Evolutionary conservation across 2,329 filamentous ascomycete genomes (phyloP), one percentile per base, ranked within the genome.

Genomic region (Pseudofabraea citricarpa): DNA sequence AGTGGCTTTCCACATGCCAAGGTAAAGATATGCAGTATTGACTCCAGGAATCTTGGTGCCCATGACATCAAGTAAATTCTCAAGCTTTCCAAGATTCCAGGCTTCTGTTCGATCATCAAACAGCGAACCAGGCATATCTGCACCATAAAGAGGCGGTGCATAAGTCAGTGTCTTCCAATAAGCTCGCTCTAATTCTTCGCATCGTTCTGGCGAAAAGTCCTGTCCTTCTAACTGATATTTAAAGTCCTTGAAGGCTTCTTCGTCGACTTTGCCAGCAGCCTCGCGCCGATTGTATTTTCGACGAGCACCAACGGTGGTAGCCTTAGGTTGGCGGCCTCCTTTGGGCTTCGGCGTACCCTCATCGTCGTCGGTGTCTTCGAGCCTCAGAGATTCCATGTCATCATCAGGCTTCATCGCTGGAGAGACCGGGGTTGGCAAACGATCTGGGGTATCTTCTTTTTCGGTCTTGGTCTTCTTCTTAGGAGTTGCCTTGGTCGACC

Each of bases 1-100:
- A 0, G 93, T 97, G 10, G 93, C 91, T 66, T 97, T 97, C 93
- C 93, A 98, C 93, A 98, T 98, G 33, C 93, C 93, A 47, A 98
- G 75, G 61, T 98, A 98, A 2, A 98, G 78, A 60, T 98, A 98
- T 2, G 93, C 91, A 2, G 91, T 98, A 60, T 98, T 98, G 60
- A 98, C 94, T 53, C 93, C 93, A 3, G 93, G 94, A 7, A 98
- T 89, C 56, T 96, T 95, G 44, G 90, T 91, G 6, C 93, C 93
- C 2, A 98, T 74, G 4, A 96, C 88, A 64, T 98, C 93, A 29
- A 98, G 76, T 44, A 98, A 69, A 55, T 97, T 98, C 10, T 89
- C 88, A 22, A 98, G 75, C 61, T 95, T 94, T 56, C 94, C 93
- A 35, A 98, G 80, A 56, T 98, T 98, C 93, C 93, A 98, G 23